These are phyloP conservation scores for Penicillium sp. DNA, from an alignment of 2,329 filamentous ascomycete genomes.

Conservation along the genomic window DNA sequence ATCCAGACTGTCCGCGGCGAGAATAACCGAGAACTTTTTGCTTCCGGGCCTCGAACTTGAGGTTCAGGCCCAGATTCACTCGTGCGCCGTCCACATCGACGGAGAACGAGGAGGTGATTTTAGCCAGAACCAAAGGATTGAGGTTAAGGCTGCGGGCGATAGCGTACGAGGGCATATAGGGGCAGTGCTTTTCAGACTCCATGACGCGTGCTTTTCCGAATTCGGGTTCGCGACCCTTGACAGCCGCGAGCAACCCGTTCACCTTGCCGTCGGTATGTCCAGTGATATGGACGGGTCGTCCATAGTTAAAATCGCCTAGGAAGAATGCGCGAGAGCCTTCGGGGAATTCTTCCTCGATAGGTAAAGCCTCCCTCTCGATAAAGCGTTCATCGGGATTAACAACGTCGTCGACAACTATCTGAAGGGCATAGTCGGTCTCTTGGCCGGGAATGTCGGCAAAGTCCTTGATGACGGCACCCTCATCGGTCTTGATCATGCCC, in stretches of 20 bases:
- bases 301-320: constrained; percentile 89
- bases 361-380: constrained; percentile 82
- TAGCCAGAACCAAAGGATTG: constrained; percentile 86
- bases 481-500: constrained; percentile 85
- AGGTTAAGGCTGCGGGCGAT: constrained; percentile 80
- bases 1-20: constrained; percentile 79
- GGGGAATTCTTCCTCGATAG: constrained; percentile 91
- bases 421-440: constrained; percentile 87
- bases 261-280: constrained; percentile 74
- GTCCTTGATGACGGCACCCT: constrained; percentile 89
- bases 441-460: constrained; percentile 83
- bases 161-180: constrained; percentile 84
- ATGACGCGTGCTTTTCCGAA: constrained; percentile 76
- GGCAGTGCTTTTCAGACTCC: constrained; percentile 68
- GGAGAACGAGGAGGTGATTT: constrained; percentile 92
- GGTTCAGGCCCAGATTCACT: constrained; percentile 88
- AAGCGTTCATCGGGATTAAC: constrained; percentile 91
- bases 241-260: constrained; percentile 73
- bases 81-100: constrained; percentile 79
- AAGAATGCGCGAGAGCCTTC: constrained; percentile 83
- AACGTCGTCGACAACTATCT: constrained; percentile 87
- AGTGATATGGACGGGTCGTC: constrained; percentile 80
- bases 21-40: constrained; percentile 96
- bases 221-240: constrained; percentile 73
- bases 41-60: constrained; percentile 96